Percentiles rank a stretch among this genome's conserved stretches.
Evolutionary conservation across 2,329 filamentous ascomycete genomes (phyloP).

Genomic region (Teratosphaeria gauchensis): DNA sequence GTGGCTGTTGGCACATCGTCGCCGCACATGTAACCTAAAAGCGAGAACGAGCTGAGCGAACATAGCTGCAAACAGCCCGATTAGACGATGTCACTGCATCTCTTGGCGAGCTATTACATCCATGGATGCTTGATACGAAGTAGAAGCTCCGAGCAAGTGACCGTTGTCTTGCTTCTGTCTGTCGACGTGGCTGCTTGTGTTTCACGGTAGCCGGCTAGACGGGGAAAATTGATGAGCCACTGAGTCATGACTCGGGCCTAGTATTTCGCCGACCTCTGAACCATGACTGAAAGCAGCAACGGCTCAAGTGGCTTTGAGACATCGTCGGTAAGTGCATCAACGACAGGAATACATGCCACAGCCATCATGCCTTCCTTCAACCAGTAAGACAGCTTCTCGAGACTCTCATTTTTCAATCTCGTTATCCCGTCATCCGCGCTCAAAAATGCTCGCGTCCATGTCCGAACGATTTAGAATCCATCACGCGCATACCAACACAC

Average conservation of each 20-base stretch:
- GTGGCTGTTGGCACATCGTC: background rate
- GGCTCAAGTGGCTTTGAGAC: background rate
- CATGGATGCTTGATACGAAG: background rate
- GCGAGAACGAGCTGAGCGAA: background rate
- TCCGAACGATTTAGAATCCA: conserved; percentile 2
- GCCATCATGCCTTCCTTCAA: background rate
- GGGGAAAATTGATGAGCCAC: background rate
- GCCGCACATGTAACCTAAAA: background rate
- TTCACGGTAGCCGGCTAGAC: background rate
- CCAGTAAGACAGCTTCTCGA: background rate
- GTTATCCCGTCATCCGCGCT: background rate
- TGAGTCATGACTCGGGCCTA: background rate
- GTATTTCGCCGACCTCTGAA: background rate
- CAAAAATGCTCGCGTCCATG: conserved; percentile 6
- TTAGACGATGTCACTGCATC: background rate
- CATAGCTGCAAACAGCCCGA: background rate
- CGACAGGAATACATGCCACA: background rate
- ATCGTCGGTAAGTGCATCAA: background rate
- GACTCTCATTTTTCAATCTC: background rate
- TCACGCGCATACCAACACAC: conserved; percentile 3
- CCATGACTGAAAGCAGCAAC: background rate
- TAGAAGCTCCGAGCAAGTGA: background rate
- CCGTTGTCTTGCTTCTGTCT: no score
- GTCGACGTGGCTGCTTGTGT: no score
- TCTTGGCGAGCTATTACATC: background rate